phyloP scores from a whole-genome alignment of 1,139 yeast genomes.

The Blastobotrys buckinghamii region DNA sequence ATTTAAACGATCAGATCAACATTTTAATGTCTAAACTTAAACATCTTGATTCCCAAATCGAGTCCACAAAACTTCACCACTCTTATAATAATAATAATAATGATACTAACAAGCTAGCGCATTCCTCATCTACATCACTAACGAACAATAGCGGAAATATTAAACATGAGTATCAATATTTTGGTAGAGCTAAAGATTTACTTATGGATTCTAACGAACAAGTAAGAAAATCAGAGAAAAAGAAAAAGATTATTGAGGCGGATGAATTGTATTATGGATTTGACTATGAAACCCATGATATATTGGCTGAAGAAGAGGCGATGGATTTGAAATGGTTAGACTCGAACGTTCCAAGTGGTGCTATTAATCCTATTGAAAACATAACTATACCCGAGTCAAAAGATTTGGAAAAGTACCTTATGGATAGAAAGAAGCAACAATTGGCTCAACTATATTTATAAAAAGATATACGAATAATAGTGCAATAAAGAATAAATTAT shows the following conservation, averaged over 20 bases:
- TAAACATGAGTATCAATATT: conserved; percentile 57
- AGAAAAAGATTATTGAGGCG: conserved; percentile 10
- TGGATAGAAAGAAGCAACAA: conserved; percentile 43
- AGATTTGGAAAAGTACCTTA: conserved; percentile 43
- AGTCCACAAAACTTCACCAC: conserved; percentile 35
- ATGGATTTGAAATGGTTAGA: conserved; percentile 2
- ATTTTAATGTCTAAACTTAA: conserved; percentile 58
- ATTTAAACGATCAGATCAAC: conserved; percentile 71
- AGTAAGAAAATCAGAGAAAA: conserved; percentile 22
- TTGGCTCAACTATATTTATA: conserved; percentile 23
- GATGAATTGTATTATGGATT: conserved; percentile 43
- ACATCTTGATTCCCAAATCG: conserved; percentile 73
- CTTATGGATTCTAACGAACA: conserved; percentile 64
- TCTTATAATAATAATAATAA: conserved; percentile 34
- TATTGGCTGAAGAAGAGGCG: conserved; percentile 29
- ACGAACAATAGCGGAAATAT: no score
- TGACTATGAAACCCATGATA: conserved; percentile 32
- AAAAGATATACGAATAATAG: not conserved
- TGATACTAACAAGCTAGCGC: no score
- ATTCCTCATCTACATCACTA: no score
- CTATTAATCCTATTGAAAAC: not conserved
- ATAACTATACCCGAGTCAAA: conserved; percentile 24
- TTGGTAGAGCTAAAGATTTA: conserved; percentile 76
- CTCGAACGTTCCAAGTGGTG: not conserved
- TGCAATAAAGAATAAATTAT: not conserved